Evolutionary conservation across 192 early-diverging fungal species (phyloP).

Genomic region (Entomortierella chlamydospora): DNA sequence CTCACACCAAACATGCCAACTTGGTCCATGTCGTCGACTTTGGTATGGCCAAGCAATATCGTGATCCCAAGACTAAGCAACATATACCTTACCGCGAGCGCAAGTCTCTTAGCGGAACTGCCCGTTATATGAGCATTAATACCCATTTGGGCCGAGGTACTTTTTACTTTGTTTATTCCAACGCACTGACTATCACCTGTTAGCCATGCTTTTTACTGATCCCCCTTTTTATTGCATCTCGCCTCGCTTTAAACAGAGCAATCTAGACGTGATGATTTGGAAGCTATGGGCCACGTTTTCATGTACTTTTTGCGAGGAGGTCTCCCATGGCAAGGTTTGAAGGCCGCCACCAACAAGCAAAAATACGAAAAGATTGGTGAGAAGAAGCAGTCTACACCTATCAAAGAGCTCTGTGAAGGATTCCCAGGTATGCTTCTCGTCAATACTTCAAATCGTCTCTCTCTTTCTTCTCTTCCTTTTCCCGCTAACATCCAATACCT

Average conservation of each 20-base stretch:
- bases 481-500: background rate
- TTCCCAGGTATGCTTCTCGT: constrained; percentile 72
- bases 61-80: constrained; percentile 95
- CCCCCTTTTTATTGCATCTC: too few species aligned
- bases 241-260: too few species aligned
- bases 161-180: background rate
- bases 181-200: too few species aligned
- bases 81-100: constrained; percentile 99
- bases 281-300: constrained; percentile 97
- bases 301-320: constrained; percentile 96
- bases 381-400: constrained; percentile 91
- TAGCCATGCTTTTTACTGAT: too few species aligned
- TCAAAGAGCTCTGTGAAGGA: constrained; percentile 90
- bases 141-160: constrained; percentile 94
- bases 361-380: constrained; percentile 99
- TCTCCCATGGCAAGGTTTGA: constrained; percentile 97
- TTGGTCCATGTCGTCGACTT: constrained; percentile 94
- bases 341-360: constrained; percentile 98
- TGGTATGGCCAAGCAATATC: constrained; percentile 98
- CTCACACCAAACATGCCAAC: constrained; percentile 66
- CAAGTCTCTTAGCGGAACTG: constrained; percentile 94
- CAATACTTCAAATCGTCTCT: background rate
- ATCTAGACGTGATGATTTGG: constrained; percentile 96
- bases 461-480: background rate
- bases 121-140: constrained; percentile 98